Conservation (phyloP, 352 stramenopile genomes). For the Globisporangium irregulare region DNA sequence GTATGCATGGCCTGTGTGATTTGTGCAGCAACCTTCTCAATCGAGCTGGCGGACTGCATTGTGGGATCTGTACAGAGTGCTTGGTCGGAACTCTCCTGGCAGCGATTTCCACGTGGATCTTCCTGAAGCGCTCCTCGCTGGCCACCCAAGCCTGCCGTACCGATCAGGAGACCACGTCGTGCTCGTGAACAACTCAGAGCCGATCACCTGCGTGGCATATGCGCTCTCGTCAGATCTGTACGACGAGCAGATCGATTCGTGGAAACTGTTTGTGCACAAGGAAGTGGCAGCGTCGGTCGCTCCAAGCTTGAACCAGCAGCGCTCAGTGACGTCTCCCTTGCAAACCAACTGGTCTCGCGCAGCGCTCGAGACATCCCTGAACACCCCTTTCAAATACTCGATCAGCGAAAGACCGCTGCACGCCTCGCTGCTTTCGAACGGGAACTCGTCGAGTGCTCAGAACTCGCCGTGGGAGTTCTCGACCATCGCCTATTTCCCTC, state of each 20-base stretch:
- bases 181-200: constrained; percentile 91
- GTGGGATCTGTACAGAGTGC: constrained; percentile 62
- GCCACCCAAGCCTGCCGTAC: constrained; percentile 86
- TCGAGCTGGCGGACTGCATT: constrained; percentile 62
- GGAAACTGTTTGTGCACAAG: constrained; percentile 58
- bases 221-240: constrained; percentile 92
- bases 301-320: constrained; percentile 6
- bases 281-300: constrained; percentile 29
- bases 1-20: neutral
- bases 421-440: constrained; percentile 47
- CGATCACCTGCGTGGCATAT: constrained; percentile 94
- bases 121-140: constrained; percentile 57
- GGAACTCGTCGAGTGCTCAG: constrained; percentile 25
- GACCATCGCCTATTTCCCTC: constrained; percentile 67
- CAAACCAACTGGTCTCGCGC: constrained; percentile 69
- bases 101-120: constrained; percentile 78
- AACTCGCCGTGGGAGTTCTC: constrained; percentile 68
- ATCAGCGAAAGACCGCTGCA: constrained; percentile 59
- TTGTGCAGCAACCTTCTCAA: constrained; percentile 16
- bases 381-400: constrained; percentile 62
- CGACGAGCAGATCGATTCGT: constrained; percentile 61
- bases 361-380: constrained; percentile 51
- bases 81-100: constrained; percentile 53
- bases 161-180: constrained; percentile 89
- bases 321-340: constrained; percentile 22